Evolutionary conservation across 1,139 yeast genomes (phyloP).

Genomic region (Scheffersomyces lignicola): DNA sequence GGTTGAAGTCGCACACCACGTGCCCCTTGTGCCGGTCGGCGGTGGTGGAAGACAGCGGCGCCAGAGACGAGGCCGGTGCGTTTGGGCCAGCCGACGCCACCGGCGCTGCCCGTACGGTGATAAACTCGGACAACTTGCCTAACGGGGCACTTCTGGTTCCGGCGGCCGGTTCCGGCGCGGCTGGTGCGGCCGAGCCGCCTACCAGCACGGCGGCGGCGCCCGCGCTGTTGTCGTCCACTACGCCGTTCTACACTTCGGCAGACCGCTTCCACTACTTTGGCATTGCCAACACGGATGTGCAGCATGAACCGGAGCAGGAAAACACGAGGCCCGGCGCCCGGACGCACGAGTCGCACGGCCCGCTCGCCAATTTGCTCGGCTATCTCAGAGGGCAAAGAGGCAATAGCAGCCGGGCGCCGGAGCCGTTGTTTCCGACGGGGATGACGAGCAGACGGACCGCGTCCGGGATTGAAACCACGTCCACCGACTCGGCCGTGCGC

Average conservation of each 20-base stretch:
- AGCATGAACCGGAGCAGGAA: background rate
- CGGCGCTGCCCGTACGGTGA: no score
- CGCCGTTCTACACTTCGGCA: background rate
- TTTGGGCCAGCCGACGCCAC: background rate
- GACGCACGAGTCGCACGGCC: constrained; percentile 10
- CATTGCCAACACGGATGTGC: constrained; percentile 1
- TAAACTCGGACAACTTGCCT: no score
- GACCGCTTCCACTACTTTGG: constrained; percentile 8
- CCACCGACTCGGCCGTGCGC: constrained; percentile 1
- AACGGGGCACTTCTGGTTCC: no score
- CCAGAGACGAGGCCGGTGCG: background rate
- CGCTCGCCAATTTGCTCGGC: constrained; percentile 26
- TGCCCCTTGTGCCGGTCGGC: constrained; percentile 80
- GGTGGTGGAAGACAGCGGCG: constrained; percentile 42
- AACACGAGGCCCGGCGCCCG: constrained; percentile 7
- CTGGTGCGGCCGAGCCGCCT: background rate
- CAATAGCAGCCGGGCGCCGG: constrained; percentile 11
- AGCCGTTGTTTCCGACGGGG: constrained; percentile 46
- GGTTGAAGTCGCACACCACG: constrained; percentile 68
- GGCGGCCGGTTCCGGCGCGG: background rate
- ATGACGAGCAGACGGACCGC: constrained; percentile 53
- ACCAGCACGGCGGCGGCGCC: background rate
- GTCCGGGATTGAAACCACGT: constrained; percentile 46
- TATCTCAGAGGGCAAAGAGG: constrained; percentile 20
- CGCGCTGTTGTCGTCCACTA: background rate